Evolutionary conservation across 768 basidiomycete genomes (phyloP).

Genomic region (Tremella mesenterica): DNA sequence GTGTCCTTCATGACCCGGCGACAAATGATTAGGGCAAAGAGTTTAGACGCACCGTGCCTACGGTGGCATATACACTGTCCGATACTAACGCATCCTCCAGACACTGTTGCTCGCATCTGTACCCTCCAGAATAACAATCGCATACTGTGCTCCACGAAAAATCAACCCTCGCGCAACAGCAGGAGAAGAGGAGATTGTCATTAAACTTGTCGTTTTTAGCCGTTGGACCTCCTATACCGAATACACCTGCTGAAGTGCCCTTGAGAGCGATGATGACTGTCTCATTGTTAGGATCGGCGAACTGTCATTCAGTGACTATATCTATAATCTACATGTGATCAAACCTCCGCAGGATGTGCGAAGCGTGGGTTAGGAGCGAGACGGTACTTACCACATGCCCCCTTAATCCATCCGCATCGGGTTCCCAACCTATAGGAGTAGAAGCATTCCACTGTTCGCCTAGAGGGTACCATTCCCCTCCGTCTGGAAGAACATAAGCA

Average conservation of each 20-base stretch:
- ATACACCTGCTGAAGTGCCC: constrained; percentile 73
- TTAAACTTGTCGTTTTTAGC: constrained; percentile 82
- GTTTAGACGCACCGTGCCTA: constrained; percentile 60
- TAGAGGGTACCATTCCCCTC: constrained; percentile 59
- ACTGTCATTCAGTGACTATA: constrained; percentile 14
- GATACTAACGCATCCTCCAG: constrained; percentile 66
- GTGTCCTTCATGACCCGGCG: neutral
- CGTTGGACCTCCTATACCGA: constrained; percentile 71
- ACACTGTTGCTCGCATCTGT: constrained; percentile 72
- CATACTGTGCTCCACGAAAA: constrained; percentile 92
- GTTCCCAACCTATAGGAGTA: constrained; percentile 80
- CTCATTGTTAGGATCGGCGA: constrained; percentile 52
- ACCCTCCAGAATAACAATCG: constrained; percentile 65
- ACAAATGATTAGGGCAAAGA: no score
- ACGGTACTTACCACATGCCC: constrained; percentile 87
- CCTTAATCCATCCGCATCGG: constrained; percentile 77
- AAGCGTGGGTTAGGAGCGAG: no score
- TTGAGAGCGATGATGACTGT: constrained; percentile 84
- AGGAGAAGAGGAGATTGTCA: constrained; percentile 87
- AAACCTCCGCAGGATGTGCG: no score
- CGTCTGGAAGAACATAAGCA: constrained; percentile 59
- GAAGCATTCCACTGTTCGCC: constrained; percentile 57
- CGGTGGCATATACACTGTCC: constrained; percentile 78
- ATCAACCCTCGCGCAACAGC: constrained; percentile 91
- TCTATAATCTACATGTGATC: neutral